Conservation (phyloP, 805 yeast species). For the Pichia kluyveri region DNA sequence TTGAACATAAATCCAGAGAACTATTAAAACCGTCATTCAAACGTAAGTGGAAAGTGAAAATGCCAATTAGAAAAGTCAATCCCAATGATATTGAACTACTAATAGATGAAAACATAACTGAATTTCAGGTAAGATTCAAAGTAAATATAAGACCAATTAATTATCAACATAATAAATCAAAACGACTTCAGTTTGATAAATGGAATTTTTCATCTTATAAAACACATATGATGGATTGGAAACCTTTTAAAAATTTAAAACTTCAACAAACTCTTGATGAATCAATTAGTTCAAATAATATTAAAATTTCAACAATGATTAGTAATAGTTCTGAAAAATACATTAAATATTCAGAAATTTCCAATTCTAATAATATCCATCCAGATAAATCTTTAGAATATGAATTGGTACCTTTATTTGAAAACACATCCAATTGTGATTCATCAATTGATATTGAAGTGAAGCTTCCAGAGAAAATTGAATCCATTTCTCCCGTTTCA, state of each 20-base stretch:
- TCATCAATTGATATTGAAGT: not conserved
- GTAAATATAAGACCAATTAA: not conserved
- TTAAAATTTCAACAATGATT: not conserved
- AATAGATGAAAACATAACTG: not conserved
- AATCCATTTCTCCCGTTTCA: not conserved
- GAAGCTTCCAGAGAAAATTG: not conserved
- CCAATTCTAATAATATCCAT: not conserved
- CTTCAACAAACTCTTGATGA: not conserved
- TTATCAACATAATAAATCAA: no score
- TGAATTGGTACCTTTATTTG: not conserved
- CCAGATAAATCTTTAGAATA: not conserved
- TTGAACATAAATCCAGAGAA: not conserved
- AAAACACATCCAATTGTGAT: not conserved
- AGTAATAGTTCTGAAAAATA: not conserved
- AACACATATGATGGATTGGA: conserved; percentile 4
- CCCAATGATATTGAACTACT: not conserved
- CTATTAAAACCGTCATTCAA: not conserved
- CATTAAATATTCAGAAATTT: not conserved
- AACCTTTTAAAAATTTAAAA: not conserved
- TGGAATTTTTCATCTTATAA: conserved; percentile 2
- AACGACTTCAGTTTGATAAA: not conserved
- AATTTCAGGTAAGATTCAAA: not conserved
- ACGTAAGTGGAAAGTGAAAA: not conserved
- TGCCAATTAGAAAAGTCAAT: not conserved
- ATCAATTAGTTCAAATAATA: not conserved